Percentiles rank a stretch among this genome's conserved stretches.
Conservation (phyloP, 768 basidiomycete species). For the Tylopilus plumbeoviolaceoides region DNA sequence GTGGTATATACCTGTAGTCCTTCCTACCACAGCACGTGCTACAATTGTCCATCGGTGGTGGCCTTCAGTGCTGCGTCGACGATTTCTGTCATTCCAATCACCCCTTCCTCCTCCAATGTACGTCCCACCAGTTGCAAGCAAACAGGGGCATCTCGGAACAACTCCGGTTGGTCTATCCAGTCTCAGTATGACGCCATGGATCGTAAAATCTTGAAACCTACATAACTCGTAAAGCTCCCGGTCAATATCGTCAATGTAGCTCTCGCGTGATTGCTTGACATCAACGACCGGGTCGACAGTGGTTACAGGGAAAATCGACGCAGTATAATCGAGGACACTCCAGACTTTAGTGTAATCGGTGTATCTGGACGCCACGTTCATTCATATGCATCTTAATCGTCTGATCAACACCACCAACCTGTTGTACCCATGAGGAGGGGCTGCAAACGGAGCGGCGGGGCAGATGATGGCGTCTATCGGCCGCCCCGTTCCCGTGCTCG, state of each 20-base stretch:
- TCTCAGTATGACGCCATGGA: not conserved
- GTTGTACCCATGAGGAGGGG: slow-evolving; percentile 60
- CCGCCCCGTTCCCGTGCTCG: slow-evolving; percentile 58
- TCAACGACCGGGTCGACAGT: slow-evolving; percentile 55
- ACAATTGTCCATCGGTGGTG: not conserved
- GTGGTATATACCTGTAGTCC: not conserved
- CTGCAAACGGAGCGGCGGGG: slow-evolving; percentile 56
- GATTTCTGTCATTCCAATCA: slow-evolving; percentile 65
- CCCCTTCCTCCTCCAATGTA: slow-evolving; percentile 71
- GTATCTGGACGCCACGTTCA: slow-evolving; percentile 29
- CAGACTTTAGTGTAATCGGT: slow-evolving; percentile 55
- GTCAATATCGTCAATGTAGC: slow-evolving; percentile 50
- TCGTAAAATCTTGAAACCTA: slow-evolving; percentile 31
- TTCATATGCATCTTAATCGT: not conserved
- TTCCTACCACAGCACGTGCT: not conserved
- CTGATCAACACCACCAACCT: slow-evolving; percentile 34
- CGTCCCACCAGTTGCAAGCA: slow-evolving; percentile 63
- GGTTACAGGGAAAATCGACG: slow-evolving; percentile 63
- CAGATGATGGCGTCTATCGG: slow-evolving; percentile 74
- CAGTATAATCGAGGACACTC: slow-evolving; percentile 66
- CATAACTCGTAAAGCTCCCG: slow-evolving; percentile 48
- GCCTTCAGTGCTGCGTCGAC: slow-evolving; percentile 50
- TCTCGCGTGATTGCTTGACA: slow-evolving; percentile 37
- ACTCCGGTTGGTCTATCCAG: slow-evolving; percentile 47
- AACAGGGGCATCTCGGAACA: slow-evolving; percentile 56